Evolutionary conservation across 495 filamentous ascomycete species (phyloP).

Genomic region (Hypomontagnella submonticulosa): DNA sequence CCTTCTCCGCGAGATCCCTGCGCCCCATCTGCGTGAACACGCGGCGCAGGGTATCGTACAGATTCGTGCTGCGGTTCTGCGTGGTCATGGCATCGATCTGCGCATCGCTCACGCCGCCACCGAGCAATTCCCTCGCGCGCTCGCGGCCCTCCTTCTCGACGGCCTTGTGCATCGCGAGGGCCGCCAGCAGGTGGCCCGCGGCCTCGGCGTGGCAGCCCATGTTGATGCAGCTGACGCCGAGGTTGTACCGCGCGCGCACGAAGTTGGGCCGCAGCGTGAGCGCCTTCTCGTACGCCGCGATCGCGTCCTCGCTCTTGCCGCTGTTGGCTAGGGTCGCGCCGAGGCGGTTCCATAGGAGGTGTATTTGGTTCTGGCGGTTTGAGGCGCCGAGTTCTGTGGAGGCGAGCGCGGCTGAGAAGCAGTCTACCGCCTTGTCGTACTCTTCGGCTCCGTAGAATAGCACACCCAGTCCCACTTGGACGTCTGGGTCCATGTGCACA

Average conservation of each 20-base stretch:
- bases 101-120: conserved; percentile 69
- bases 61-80: conserved; percentile 95
- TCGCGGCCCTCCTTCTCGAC: conserved; percentile 87
- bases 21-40: conserved; percentile 96
- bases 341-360: conserved; percentile 97
- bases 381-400: conserved; percentile 79
- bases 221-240: conserved; percentile 96
- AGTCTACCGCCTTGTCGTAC: conserved; percentile 98
- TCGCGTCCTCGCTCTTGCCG: conserved; percentile 92
- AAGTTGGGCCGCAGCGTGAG: conserved; percentile 92
- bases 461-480: conserved; percentile 96
- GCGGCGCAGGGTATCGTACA: conserved; percentile 90
- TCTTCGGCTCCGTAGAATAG: conserved; percentile 98
- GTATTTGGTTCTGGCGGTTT: conserved; percentile 80
- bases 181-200: conserved; percentile 92
- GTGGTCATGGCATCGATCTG: conserved; percentile 82
- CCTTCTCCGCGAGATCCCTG: conserved; percentile 85
- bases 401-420: conserved; percentile 89
- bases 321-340: conserved; percentile 96
- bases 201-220: conserved; percentile 94
- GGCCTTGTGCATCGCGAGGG: conserved; percentile 95
- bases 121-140: conserved; percentile 83
- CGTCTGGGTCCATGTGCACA: conserved; percentile 92
- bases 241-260: conserved; percentile 94
- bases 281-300: conserved; percentile 94